These are phyloP conservation scores for Eimeria necatrix DNA, from an alignment of 169 alveolate species.

Conservation along the genomic window DNA sequence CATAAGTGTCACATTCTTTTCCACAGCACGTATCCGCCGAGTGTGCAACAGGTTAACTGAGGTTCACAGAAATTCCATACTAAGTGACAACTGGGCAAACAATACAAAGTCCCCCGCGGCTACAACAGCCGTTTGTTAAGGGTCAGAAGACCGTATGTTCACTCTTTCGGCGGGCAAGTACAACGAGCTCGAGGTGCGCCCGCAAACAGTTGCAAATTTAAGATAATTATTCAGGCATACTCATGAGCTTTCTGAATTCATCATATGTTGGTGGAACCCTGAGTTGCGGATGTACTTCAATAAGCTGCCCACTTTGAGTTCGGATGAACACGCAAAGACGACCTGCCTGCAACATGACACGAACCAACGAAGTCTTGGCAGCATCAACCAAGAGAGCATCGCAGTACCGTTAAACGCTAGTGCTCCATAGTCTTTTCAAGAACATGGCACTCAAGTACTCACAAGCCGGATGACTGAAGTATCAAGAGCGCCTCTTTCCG, in stretches of 20 bases:
- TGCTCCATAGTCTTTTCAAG: no score
- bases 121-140: background rate
- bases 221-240: constrained; percentile 38
- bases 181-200: no score
- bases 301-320: constrained; percentile 86
- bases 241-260: constrained; percentile 83
- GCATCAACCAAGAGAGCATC: background rate
- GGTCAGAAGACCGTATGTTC: background rate
- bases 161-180: no score
- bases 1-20: constrained; percentile 66
- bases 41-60: constrained; percentile 75
- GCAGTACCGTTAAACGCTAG: no score
- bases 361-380: no score
- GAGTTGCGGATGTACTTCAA: constrained; percentile 89
- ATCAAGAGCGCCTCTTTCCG: background rate
- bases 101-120: background rate
- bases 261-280: constrained; percentile 87
- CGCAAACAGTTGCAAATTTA: background rate
- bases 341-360: constrained; percentile 81
- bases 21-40: constrained; percentile 77
- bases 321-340: constrained; percentile 86
- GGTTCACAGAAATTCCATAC: background rate
- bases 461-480: background rate
- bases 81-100: background rate
- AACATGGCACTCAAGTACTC: background rate